Conservation (phyloP, 306 rosid species). For the Medicago lupulina region DNA sequence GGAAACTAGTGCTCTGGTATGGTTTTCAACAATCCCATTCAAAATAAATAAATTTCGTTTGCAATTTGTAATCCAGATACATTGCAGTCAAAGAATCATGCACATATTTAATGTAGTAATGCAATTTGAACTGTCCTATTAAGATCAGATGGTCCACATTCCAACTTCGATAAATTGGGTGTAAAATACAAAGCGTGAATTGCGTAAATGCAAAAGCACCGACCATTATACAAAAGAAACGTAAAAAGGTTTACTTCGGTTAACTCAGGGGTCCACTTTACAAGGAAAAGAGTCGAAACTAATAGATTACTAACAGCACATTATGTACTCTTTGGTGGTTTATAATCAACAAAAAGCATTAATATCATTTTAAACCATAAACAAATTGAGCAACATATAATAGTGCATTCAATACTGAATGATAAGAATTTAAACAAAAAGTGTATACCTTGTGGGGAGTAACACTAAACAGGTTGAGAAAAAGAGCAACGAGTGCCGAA, state of each 20-base stretch:
- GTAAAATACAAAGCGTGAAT: background rate
- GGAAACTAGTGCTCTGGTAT: too few species aligned
- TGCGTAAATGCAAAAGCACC: background rate
- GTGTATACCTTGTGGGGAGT: too few species aligned
- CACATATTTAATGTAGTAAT: background rate
- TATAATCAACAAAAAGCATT: too few species aligned
- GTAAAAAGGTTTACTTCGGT: background rate
- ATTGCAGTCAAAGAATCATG: background rate
- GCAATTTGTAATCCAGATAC: background rate
- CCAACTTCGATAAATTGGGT: background rate
- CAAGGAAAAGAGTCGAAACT: background rate
- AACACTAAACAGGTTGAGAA: too few species aligned
- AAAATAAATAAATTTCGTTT: too few species aligned
- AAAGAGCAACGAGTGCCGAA: too few species aligned
- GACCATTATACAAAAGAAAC: background rate
- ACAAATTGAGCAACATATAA: too few species aligned
- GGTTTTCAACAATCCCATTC: background rate
- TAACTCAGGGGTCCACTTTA: constrained; percentile 22
- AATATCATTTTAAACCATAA: too few species aligned
- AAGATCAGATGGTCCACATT: background rate
- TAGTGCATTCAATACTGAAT: too few species aligned
- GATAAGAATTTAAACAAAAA: too few species aligned
- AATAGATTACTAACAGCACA: too few species aligned
- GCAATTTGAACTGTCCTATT: background rate
- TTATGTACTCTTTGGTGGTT: too few species aligned